These are phyloP conservation scores for Spathaspora sp. DNA, from an alignment of 1,139 yeast species.

Conservation along the genomic window DNA sequence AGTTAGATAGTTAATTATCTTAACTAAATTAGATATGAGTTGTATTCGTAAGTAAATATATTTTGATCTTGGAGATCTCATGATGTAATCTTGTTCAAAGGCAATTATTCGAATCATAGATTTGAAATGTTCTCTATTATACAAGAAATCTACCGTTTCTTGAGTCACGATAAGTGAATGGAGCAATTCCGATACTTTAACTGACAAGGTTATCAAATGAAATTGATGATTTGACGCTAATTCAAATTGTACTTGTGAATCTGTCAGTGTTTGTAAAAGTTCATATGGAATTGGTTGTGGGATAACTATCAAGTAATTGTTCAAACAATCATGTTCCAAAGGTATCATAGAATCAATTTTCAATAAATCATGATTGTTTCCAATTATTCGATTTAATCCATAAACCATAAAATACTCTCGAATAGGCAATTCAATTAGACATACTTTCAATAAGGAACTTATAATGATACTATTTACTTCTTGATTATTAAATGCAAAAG, in stretches of 20 bases:
- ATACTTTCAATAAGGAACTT: constrained; percentile 39
- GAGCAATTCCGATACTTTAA: constrained; percentile 43
- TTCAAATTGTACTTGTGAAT: constrained; percentile 13
- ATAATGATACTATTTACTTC: constrained; percentile 24
- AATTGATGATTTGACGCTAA: constrained; percentile 38
- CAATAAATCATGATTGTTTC: constrained; percentile 46
- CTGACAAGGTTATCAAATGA: constrained; percentile 39
- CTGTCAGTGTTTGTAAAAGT: constrained; percentile 7
- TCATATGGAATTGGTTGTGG: constrained; percentile 34
- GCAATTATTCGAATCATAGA: constrained; percentile 47
- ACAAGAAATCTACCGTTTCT: constrained; percentile 29
- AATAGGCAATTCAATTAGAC: constrained; percentile 40
- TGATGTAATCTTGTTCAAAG: constrained; percentile 50
- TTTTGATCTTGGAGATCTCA: constrained; percentile 48
- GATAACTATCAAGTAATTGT: constrained; percentile 24
- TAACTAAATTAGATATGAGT: constrained; percentile 39
- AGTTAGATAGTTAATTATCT: constrained; percentile 34
- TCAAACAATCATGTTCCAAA: constrained; percentile 21
- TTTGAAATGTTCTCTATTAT: constrained; percentile 40
- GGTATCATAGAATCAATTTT: constrained; percentile 37
- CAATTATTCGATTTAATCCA: constrained; percentile 55
- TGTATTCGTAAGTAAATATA: constrained; percentile 40
- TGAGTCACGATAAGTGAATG: constrained; percentile 41
- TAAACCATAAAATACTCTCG: constrained; percentile 42
- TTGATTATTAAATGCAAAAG: constrained; percentile 24